Base-by-base conservation (phyloP, 345 rosid genomes). In the Erysimum cheiranthoides region DNA sequence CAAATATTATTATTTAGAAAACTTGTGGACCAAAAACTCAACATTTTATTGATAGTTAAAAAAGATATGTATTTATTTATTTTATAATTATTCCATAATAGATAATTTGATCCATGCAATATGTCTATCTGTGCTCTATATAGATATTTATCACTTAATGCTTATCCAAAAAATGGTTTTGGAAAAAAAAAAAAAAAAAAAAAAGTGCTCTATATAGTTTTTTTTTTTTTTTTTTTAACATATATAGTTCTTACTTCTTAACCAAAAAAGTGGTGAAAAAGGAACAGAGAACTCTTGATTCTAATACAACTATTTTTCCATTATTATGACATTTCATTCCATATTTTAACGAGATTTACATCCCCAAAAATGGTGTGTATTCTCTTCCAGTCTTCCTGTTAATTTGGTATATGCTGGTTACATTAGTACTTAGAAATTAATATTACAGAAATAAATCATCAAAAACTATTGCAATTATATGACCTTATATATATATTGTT, bases 361-460 rank as follows among this genome's bases (percentile, higher is more conserved):
- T 17, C 16, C 42, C 13, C 13, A 9, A 36, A 58, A 58, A 32
- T 58, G 27, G 63, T 5, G 50, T 66, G 47, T 13, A 21, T 36
- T 28, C 14, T 67, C 49, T 49, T 36, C 16, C 2, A 10, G 16
- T 67, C 49, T 49, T 36, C 16, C 2, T n/a, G 16, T 16, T 35
- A 17, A 42, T 13, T 40, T 56, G 14, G 17, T 54, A 11, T 30
- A 16, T 27, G 38, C 40, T 40, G 17, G 21, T 68, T 39, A 25
- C n/a, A n/a, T 47, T 38, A 21, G 25, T 21, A 36, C 50, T 52
- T 27, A 52, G 40, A 13, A 50, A 66, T n/a, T 51, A 51, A 68
- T 1, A 40, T 27, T 54, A 40, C 52, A 16, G 6, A 30, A 9
- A 47, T 1, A 18, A 57, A 18, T 9, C 3, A 4, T 13, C 5